These are phyloP conservation scores for Acorus calamus DNA, from an alignment of 106 monocot species.

Conservation along the genomic window DNA sequence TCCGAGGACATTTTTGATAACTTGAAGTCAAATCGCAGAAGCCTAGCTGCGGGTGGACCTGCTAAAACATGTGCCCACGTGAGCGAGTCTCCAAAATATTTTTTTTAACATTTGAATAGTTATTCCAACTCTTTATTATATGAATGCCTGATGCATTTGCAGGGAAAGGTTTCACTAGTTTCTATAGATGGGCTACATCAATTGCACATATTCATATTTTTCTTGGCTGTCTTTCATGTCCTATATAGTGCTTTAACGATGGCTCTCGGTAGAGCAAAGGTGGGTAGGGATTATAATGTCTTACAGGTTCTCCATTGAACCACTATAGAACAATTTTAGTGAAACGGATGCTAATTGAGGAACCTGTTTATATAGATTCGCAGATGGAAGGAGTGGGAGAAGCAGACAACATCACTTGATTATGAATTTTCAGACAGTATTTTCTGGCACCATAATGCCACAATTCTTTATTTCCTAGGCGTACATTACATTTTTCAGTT, in stretches of 20 bases:
- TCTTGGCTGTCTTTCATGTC: constrained; percentile 19
- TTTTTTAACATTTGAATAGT: background rate
- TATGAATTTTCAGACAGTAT: constrained; percentile 57
- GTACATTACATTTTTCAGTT: background rate
- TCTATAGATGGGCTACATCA: constrained; percentile 18
- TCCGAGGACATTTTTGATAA: constrained; percentile 12
- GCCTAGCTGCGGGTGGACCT: constrained; percentile 2
- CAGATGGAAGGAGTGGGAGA: constrained; percentile 74
- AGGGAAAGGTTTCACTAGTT: constrained; percentile 18
- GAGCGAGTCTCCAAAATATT: background rate
- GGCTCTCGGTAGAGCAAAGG: constrained; percentile 19
- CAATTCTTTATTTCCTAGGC: background rate
- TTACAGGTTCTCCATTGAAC: too few relatives aligned
- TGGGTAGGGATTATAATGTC: background rate
- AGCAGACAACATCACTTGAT: constrained; percentile 31
- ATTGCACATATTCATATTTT: constrained; percentile 22
- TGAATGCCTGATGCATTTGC: background rate
- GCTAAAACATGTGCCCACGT: constrained; percentile 18
- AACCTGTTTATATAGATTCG: constrained; percentile 33
- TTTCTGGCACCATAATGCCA: background rate
- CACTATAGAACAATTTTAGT: too few relatives aligned
- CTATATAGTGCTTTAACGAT: constrained; percentile 15
- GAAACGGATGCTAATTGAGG: too few relatives aligned
- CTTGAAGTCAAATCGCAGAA: constrained; percentile 3
- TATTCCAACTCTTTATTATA: background rate